These are phyloP conservation scores for Trichomonascaceae sp. DNA, from an alignment of 1,139 yeast species.

Conservation along the genomic window DNA sequence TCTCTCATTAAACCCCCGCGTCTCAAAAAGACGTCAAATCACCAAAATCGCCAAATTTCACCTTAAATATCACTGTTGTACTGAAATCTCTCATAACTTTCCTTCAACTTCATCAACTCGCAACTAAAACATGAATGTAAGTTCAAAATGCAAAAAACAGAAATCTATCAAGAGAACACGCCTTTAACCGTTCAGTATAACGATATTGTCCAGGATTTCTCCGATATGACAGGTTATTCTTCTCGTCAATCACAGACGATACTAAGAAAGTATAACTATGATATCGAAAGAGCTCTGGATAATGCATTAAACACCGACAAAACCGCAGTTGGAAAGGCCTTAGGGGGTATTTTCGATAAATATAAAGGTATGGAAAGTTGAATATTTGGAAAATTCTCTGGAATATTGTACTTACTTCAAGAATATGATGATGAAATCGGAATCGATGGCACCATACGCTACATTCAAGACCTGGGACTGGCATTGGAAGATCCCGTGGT, in stretches of 20 bases:
- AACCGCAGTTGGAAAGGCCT: conserved; percentile 7
- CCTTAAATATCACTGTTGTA: background rate
- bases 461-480: conserved; percentile 58
- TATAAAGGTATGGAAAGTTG: conserved; percentile 15
- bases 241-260: conserved; percentile 14
- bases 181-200: conserved; percentile 11
- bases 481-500: conserved; percentile 71
- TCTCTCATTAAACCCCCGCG: background rate
- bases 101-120: background rate
- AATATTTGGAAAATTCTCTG: background rate
- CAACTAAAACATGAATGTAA: background rate
- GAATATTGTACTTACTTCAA: background rate
- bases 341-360: conserved; percentile 19
- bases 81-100: background rate
- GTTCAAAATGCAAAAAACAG: background rate
- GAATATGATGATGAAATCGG: conserved; percentile 39
- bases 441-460: conserved; percentile 69
- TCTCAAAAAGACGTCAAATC: background rate
- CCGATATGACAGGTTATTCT: conserved; percentile 8
- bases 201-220: conserved; percentile 3
- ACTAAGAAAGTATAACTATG: conserved; percentile 17
- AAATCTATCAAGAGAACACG: background rate
- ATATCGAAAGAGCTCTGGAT: conserved; percentile 20
- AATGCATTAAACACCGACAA: conserved; percentile 18
- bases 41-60: background rate